A percentile compares a stretch with the other conserved stretches of the same genome.
Conservation (phyloP, 2,329 filamentous ascomycete species). For the Phyllosticta citribraziliensis region DNA sequence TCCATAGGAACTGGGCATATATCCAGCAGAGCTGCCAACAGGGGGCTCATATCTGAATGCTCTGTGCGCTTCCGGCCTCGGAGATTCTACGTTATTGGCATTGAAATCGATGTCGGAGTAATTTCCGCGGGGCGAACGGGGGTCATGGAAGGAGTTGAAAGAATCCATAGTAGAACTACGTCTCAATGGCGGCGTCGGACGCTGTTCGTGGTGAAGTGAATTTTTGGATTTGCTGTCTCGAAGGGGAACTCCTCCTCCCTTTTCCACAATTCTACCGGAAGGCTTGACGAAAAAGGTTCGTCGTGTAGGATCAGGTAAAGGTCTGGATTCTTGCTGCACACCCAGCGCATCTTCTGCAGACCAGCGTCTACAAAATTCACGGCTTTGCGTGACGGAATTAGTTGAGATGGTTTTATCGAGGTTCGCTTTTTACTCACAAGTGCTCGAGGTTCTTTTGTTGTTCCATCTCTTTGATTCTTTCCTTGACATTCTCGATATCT, state of each 20-base stretch:
- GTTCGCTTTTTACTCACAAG: background rate
- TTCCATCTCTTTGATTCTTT: background rate
- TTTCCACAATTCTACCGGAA: background rate
- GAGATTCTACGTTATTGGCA: too few relatives aligned
- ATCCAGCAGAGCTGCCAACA: too few relatives aligned
- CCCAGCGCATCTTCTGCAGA: background rate
- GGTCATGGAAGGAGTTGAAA: too few relatives aligned
- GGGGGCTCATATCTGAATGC: too few relatives aligned
- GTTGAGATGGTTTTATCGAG: background rate
- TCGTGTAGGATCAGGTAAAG: background rate
- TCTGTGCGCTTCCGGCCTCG: too few relatives aligned
- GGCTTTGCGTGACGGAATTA: background rate
- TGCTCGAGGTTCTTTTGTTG: background rate
- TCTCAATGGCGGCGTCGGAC: too few relatives aligned
- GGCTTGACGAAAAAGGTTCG: background rate
- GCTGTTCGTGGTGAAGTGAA: too few relatives aligned
- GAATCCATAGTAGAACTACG: too few relatives aligned
- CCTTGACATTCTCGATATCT: background rate
- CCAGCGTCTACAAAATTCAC: background rate
- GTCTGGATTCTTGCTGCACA: background rate
- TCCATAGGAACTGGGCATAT: too few relatives aligned
- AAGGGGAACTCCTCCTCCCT: background rate
- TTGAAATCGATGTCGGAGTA: too few relatives aligned
- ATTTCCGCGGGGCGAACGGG: too few relatives aligned
- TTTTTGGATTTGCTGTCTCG: too few relatives aligned